Evolutionary conservation across 352 stramenopile genomes (phyloP).

Genomic region (Pythium brachiatum): DNA sequence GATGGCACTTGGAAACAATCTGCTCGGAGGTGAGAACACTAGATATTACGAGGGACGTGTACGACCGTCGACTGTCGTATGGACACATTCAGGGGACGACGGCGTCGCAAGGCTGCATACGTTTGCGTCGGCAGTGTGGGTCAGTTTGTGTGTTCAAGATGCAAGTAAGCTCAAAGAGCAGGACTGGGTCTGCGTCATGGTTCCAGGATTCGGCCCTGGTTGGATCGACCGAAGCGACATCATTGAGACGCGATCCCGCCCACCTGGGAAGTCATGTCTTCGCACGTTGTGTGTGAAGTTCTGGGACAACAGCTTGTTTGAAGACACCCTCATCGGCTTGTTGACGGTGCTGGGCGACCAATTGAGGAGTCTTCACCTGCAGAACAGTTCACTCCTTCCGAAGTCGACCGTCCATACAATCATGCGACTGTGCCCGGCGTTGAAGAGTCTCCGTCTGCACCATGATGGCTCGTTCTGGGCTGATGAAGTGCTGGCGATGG

Average conservation of each 20-base stretch:
- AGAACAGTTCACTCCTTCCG: neutral
- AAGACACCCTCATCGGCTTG: neutral
- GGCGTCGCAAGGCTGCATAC: neutral
- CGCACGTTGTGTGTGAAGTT: neutral
- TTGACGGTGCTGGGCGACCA: neutral
- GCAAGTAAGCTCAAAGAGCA: neutral
- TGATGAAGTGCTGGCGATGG: neutral
- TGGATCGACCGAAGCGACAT: neutral
- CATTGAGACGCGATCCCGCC: neutral
- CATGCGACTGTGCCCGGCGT: neutral
- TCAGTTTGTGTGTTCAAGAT: neutral
- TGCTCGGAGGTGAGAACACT: neutral
- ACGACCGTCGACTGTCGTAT: neutral
- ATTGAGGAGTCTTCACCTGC: neutral
- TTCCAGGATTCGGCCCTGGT: neutral
- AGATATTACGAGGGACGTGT: neutral
- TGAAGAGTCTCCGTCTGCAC: neutral
- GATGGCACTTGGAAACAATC: neutral
- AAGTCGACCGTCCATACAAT: neutral
- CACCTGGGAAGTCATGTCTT: neutral
- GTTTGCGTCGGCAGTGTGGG: neutral
- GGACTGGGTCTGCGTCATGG: neutral
- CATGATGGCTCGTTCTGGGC: neutral
- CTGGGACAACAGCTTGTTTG: neutral
- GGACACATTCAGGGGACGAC: neutral